phyloP scores from a whole-genome alignment of 805 yeast species.

The Yamadazyma philogaea region DNA sequence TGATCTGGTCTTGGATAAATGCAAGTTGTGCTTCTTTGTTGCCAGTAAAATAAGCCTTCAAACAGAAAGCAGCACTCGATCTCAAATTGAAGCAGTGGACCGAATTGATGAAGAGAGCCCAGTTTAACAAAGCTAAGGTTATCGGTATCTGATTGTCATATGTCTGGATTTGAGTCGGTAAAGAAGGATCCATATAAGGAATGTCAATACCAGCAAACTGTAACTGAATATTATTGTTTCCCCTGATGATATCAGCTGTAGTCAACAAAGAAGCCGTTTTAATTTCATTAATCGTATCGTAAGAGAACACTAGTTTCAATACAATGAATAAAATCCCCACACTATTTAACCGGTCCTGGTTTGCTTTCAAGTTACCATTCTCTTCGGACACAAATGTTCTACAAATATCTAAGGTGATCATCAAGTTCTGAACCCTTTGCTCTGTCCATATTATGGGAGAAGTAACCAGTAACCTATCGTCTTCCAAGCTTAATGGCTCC shows the following conservation, averaged over 20 bases:
- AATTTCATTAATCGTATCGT: slow-evolving; percentile 59
- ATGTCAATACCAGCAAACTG: slow-evolving; percentile 82
- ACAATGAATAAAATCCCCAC: slow-evolving; percentile 65
- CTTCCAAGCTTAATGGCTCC: slow-evolving; percentile 50
- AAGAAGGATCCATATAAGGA: slow-evolving; percentile 80
- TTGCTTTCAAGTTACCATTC: slow-evolving; percentile 55
- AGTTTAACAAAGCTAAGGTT: slow-evolving; percentile 67
- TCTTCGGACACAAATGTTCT: slow-evolving; percentile 69
- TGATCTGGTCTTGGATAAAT: slow-evolving; percentile 67
- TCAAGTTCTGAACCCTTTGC: slow-evolving; percentile 66
- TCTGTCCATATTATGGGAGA: slow-evolving; percentile 68
- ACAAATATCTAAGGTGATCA: slow-evolving; percentile 67
- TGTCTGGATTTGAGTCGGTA: slow-evolving; percentile 42
- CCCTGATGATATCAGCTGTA: slow-evolving; percentile 70
- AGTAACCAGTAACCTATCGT: slow-evolving; percentile 14
- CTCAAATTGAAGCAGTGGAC: slow-evolving; percentile 83
- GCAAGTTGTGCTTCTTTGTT: slow-evolving; percentile 59
- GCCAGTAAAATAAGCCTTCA: slow-evolving; percentile 65
- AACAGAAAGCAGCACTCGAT: slow-evolving; percentile 62
- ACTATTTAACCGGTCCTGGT: slow-evolving; percentile 60
- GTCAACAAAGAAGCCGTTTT: slow-evolving; percentile 69
- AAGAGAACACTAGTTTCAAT: slow-evolving; percentile 67
- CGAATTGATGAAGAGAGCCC: slow-evolving; percentile 79
- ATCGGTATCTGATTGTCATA: slow-evolving; percentile 56
- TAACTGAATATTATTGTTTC: slow-evolving; percentile 64